phyloP scores from a whole-genome alignment of 441 rosid genomes.

The Adansonia rubrostipa region DNA sequence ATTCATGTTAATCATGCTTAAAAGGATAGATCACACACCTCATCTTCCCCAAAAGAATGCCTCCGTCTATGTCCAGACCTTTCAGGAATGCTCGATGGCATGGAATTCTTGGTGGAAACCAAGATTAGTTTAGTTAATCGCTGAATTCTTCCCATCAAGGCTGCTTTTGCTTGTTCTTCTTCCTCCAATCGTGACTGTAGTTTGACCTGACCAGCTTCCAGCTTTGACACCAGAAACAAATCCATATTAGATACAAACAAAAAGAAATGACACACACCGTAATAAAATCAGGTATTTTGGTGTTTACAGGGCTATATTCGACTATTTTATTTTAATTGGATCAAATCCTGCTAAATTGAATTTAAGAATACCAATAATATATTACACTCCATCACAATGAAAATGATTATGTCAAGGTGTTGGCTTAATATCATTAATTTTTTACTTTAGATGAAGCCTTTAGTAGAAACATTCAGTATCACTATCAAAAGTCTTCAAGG shows the following conservation, averaged over 20 bases:
- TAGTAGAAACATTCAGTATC: not conserved
- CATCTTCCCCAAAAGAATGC: constrained; percentile 97
- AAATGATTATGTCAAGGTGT: not conserved
- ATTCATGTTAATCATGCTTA: constrained; percentile 21
- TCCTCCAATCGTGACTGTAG: constrained; percentile 89
- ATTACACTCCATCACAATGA: not conserved
- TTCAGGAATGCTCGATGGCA: constrained; percentile 63
- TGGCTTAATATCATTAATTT: constrained; percentile 9
- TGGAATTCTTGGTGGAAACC: constrained; percentile 90
- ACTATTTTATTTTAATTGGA: constrained; percentile 1
- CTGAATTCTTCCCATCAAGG: constrained; percentile 96
- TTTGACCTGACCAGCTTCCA: constrained; percentile 91
- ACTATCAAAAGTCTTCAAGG: constrained; percentile 1
- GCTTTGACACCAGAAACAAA: constrained; percentile 46
- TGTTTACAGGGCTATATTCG: not conserved
- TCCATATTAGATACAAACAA: constrained; percentile 25
- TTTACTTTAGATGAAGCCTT: constrained; percentile 2
- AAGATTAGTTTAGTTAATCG: constrained; percentile 85
- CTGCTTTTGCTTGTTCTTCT: constrained; percentile 95
- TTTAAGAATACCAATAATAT: not conserved
- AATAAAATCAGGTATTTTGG: constrained; percentile 28
- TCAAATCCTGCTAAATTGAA: not conserved
- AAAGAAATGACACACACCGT: constrained; percentile 21
- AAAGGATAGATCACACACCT: constrained; percentile 49
- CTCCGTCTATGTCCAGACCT: constrained; percentile 72